Conservation (phyloP, 179 eudicot species). For the Silene noctiflora region DNA sequence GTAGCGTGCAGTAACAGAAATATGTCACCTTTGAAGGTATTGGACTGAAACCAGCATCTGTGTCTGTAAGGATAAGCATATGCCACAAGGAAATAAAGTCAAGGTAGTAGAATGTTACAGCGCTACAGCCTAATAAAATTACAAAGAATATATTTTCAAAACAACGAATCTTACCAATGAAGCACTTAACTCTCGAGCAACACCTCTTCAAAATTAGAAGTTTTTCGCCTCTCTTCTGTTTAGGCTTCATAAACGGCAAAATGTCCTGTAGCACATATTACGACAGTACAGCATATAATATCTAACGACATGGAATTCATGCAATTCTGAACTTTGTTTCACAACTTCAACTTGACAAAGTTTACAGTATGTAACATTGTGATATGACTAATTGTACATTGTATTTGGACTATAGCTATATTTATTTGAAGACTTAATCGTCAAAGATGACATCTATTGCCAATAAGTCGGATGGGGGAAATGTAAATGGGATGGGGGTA, state of each 20-base stretch:
- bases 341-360: not conserved
- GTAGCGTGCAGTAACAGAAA: not conserved
- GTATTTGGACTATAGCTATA: too few species aligned
- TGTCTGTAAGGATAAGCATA: slow-evolving; percentile 47
- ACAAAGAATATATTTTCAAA: not conserved
- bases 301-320: not conserved
- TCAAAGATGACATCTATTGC: too few species aligned
- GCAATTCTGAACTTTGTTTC: not conserved
- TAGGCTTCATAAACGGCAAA: slow-evolving; percentile 77
- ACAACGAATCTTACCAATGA: slow-evolving; percentile 50
- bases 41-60: slow-evolving; percentile 81
- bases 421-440: too few species aligned
- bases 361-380: not conserved
- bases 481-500: not conserved
- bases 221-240: slow-evolving; percentile 44
- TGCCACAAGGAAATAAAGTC: not conserved
- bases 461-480: too few species aligned
- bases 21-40: slow-evolving; percentile 62
- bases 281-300: slow-evolving; percentile 15
- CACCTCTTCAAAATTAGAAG: slow-evolving; percentile 50
- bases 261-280: slow-evolving; percentile 34
- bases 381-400: too few species aligned
- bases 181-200: slow-evolving; percentile 63
- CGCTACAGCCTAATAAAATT: not conserved
- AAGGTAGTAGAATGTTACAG: not conserved